Evolutionary conservation across 768 basidiomycete species (phyloP).

Genomic region (Lyophyllum decastes): DNA sequence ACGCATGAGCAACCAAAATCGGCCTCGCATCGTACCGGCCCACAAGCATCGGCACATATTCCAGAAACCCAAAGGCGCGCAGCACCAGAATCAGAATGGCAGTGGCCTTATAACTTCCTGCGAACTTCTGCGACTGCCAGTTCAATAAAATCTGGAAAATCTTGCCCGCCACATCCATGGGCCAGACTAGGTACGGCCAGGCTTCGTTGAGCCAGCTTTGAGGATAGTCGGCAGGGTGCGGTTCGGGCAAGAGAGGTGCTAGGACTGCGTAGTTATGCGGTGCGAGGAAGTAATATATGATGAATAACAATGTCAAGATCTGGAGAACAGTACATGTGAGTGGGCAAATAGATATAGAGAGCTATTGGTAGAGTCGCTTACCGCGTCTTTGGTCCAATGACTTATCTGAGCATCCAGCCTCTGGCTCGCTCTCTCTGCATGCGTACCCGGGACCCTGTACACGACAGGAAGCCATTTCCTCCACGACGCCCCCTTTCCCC

Average conservation of each 20-base stretch:
- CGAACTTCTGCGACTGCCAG: constrained; percentile 19
- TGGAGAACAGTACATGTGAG: neutral
- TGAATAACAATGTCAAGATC: constrained; percentile 10
- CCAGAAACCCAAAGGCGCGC: neutral
- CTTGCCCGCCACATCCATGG: constrained; percentile 14
- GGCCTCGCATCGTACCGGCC: constrained; percentile 11
- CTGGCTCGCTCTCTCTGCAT: constrained; percentile 31
- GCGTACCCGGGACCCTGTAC: constrained; percentile 20
- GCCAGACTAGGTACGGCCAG: constrained; percentile 10
- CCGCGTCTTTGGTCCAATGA: constrained; percentile 10
- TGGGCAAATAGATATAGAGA: neutral
- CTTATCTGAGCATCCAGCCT: constrained; percentile 19
- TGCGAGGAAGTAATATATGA: constrained; percentile 6
- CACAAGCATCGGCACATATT: constrained; percentile 9
- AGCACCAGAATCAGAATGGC: neutral
- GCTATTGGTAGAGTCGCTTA: constrained; percentile 1
- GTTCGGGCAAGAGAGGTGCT: constrained; percentile 6
- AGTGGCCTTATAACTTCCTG: constrained; percentile 21
- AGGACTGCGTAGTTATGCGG: constrained; percentile 9
- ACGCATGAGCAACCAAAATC: constrained; percentile 7
- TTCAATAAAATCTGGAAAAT: constrained; percentile 27
- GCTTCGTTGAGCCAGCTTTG: constrained; percentile 5
- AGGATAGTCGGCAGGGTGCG: constrained; percentile 3
- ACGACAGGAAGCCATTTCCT: constrained; percentile 22
- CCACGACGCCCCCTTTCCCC: constrained; percentile 13